Base-by-base conservation (phyloP, 768 basidiomycete genomes). In the Amanita muscaria region DNA sequence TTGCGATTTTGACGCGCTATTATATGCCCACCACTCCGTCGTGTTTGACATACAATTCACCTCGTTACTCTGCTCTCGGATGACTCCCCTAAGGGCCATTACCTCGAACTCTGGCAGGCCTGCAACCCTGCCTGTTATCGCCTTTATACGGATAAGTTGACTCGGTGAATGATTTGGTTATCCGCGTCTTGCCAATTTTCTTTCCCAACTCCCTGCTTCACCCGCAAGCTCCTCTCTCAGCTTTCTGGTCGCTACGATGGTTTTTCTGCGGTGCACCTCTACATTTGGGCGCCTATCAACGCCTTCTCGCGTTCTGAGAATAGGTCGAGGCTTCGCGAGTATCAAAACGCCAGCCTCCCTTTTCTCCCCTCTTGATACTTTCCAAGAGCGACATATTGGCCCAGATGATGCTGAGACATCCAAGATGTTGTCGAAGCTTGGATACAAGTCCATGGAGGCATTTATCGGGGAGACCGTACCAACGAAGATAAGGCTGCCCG, bases 351-450 rank as follows among this genome's bases (percentile, higher is more conserved):
- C 77, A 9, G 52, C 69, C 1, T 77, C 80, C 23, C 70, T 93
- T 51, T 90, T 94, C 60, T 74, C 81, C 10, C 79, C 92, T 2
- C 71, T 96, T 51, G 94, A 99, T 66, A 85, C 82, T 25, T 97
- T 98, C 66, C 62, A 80, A 35, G 80, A 88, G 54, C 80, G 94
- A 24, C 94, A 99, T 63, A 80, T 98, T 53, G 96, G 94, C 11
- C 94, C 94, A 11, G 83, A 92, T 58, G 78, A 79, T 47, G 62
- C 66, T n/a, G 91, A 94, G 64, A 77, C 83, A 19, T 65, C 74
- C 2, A 69, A 70, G 35, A 98, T 97, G 94, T 84, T 99, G 49
- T 65, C 73, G 3, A 69, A 73, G 48, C 65, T 99, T 22, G 93
- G 93, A 19, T 96, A 88, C 59, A 67, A 80, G 49, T 80, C 84